Evolutionary conservation across 148 eudicot species (phyloP), one percentile per base, ranked within the genome.

Genomic region (Camellia sinensis): DNA sequence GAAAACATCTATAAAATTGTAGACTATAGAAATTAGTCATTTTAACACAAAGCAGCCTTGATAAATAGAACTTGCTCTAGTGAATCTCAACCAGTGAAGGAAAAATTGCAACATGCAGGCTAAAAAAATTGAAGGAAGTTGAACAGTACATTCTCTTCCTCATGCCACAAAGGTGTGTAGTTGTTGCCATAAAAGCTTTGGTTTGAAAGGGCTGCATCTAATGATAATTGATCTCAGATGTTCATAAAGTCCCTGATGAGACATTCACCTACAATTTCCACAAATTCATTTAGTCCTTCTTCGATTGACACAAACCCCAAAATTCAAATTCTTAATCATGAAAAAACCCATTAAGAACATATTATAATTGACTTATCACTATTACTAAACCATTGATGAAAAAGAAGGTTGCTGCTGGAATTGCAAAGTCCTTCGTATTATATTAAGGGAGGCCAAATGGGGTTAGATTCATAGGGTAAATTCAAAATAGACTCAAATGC

Each of bases 121-220:
- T 69, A 6, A 48, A 63, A 37, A 59, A 66, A 9, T 74, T 18
- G 40, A 4, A 77, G 2, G 29, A 74, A 78, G 29, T 52, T 15
- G 80, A 21, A 80, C 57, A 12, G 12, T 84, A 93, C 95, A 91
- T 86, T 90, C 50, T 87, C 91, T 54, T 89, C 90, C 56, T 85
- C 92, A 22, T 87, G 85, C 93, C 88, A 84, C 45, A 79, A 67
- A 11, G 89, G 81, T 63, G 82, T 61, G 82, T 73, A 86, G 75
- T 80, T 86, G 82, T 74, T 85, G 71, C 75, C 67, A 80, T 74
- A 80, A 78, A 68, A 79, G 63, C 77, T 90, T 93, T 93, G 96
- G 96, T 84, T 93, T 87, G 97, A 93, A 93, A 93, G 93, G 90
- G 94, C 94, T 93, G 97, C 83, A 88, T 86, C 83, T 82, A 85